Percentiles rank a stretch among this genome's conserved stretches.
Evolutionary conservation across 2,329 filamentous ascomycete species (phyloP).

Genomic region (Stachybotrys echinatus): DNA sequence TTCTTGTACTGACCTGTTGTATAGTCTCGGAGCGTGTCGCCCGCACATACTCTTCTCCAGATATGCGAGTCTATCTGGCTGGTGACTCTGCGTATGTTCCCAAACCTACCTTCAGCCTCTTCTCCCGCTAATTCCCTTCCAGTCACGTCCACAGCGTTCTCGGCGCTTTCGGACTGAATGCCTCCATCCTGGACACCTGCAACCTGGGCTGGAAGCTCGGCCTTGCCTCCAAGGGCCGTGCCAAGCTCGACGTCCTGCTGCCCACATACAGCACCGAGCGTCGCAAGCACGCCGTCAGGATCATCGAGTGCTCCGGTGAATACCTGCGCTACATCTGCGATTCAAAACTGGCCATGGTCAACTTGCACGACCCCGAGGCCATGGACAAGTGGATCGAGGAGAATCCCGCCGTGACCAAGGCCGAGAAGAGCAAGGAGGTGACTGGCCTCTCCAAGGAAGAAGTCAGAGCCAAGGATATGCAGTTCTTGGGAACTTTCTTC

Average conservation of each 20-base stretch:
- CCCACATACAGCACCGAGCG: conserved; percentile 24
- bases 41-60: conserved; percentile 19
- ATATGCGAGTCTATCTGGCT: conserved; percentile 22
- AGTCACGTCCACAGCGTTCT: conserved; percentile 28
- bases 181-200: conserved; percentile 26
- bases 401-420: neutral
- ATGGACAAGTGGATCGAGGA: neutral
- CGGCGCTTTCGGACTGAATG: conserved; percentile 29
- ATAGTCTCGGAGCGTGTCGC: conserved; percentile 26
- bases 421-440: neutral
- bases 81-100: conserved; percentile 23
- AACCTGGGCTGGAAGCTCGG: conserved; percentile 30
- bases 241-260: conserved; percentile 14
- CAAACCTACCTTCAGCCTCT: neutral
- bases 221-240: conserved; percentile 15
- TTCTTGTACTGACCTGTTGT: no score
- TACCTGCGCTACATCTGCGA: conserved; percentile 15
- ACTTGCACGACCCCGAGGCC: conserved; percentile 10
- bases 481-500: conserved; percentile 19
- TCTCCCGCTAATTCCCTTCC: neutral
- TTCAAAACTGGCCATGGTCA: conserved; percentile 11
- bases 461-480: neutral
- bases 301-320: conserved; percentile 4
- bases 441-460: neutral
- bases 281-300: conserved; percentile 10